phyloP scores from a whole-genome alignment of 75 land plant species.

The Gnetum montanum region DNA sequence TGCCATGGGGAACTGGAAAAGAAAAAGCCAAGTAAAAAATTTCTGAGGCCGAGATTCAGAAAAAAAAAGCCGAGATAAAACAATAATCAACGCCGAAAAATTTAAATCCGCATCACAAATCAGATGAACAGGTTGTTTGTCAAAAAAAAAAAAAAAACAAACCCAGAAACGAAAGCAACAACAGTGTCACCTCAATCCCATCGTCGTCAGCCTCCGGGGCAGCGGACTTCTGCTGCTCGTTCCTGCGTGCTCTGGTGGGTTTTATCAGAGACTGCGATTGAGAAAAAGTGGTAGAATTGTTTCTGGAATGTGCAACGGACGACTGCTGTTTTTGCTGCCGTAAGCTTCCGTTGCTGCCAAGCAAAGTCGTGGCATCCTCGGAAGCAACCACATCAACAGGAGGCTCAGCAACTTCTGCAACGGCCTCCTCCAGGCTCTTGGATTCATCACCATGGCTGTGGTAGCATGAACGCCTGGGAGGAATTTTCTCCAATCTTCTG shows the following conservation, averaged over 20 bases:
- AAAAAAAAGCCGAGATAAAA: background rate
- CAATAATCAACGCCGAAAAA: too few relatives aligned
- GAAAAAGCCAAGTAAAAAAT: too few relatives aligned
- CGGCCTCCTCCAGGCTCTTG: background rate
- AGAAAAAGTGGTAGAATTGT: slow-evolving; percentile 9
- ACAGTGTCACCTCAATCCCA: slow-evolving; percentile 2
- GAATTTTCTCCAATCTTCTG: slow-evolving; percentile 39
- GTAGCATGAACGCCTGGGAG: background rate
- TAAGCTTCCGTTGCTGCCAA: background rate
- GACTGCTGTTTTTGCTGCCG: background rate
- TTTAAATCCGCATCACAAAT: too few relatives aligned
- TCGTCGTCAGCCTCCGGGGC: background rate
- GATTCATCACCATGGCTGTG: background rate
- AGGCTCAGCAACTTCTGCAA: background rate
- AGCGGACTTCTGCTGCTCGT: background rate
- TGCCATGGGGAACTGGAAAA: too few relatives aligned
- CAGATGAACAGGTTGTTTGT: background rate
- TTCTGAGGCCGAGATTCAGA: too few relatives aligned
- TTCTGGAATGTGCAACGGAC: slow-evolving; percentile 8
- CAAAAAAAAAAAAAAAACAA: background rate
- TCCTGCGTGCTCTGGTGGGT: background rate
- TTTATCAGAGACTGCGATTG: background rate
- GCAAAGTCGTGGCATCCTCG: background rate
- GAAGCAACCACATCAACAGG: background rate
- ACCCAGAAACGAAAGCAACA: background rate